phyloP scores from a whole-genome alignment of 2,329 filamentous ascomycete genomes.

The Aurifilum marmelostoma region DNA sequence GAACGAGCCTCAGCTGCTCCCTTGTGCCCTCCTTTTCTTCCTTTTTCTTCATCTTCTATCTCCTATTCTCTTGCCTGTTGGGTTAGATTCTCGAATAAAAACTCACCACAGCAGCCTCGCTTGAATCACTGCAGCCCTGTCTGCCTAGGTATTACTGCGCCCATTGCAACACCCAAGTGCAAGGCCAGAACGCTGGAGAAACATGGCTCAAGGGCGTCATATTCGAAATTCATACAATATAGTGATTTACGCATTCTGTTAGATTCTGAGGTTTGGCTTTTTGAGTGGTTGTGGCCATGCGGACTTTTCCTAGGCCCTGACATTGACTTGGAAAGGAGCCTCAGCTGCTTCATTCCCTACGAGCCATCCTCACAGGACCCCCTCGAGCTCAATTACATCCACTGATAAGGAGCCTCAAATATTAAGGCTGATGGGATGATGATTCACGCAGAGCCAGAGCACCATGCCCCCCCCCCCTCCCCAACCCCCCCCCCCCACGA shows the following conservation, averaged over 20 bases:
- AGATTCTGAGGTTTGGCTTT: not conserved
- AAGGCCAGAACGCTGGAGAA: too few species aligned
- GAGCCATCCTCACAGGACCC: not conserved
- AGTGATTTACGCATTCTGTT: not conserved
- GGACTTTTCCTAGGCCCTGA: not conserved
- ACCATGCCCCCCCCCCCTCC: too few species aligned
- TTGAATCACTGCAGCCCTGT: slow-evolving; percentile 10
- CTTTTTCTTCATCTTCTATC: too few species aligned
- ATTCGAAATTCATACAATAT: not conserved
- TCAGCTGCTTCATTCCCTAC: not conserved
- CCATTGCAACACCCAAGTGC: not conserved
- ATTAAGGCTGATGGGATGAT: not conserved
- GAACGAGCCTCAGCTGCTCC: not conserved
- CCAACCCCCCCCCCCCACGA: too few species aligned
- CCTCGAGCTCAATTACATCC: not conserved
- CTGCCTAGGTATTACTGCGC: not conserved
- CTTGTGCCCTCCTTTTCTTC: too few species aligned
- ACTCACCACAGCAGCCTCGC: slow-evolving; percentile 4
- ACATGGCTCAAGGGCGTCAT: not conserved
- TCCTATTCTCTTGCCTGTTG: not conserved
- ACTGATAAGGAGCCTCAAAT: not conserved
- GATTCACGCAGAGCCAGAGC: not conserved
- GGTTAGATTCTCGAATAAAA: not conserved
- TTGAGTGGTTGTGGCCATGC: not conserved
- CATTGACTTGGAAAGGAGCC: not conserved